These are phyloP conservation scores for Pythium dissimile DNA, from an alignment of 352 stramenopile genomes.

Conservation along the genomic window DNA sequence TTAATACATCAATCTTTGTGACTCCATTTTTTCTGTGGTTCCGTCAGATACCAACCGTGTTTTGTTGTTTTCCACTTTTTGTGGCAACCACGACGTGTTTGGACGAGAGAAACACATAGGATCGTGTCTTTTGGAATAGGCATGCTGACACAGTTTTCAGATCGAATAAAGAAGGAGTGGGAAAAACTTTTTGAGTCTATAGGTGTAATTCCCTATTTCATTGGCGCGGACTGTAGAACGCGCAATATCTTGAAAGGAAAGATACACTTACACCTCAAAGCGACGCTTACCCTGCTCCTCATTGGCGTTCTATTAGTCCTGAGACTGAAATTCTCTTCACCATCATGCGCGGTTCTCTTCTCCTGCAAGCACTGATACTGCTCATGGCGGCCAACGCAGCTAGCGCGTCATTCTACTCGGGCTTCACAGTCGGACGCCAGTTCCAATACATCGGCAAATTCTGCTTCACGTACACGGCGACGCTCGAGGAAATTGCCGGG, in stretches of 20 bases:
- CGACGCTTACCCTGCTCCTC: background rate
- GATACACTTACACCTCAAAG: background rate
- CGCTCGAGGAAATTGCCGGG: slow-evolving; percentile 52
- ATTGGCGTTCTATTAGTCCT: background rate
- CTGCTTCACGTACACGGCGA: slow-evolving; percentile 68
- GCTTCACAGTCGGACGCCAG: slow-evolving; percentile 62
- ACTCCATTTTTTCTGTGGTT: too few relatives aligned
- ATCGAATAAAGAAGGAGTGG: too few relatives aligned
- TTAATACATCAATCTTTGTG: too few relatives aligned
- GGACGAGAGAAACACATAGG: too few relatives aligned
- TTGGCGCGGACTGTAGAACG: too few relatives aligned
- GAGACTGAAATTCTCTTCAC: too few relatives aligned
- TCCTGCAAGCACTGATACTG: slow-evolving; percentile 7
- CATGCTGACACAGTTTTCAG: too few relatives aligned
- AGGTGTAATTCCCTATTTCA: background rate
- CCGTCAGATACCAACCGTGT: too few relatives aligned
- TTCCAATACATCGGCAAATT: slow-evolving; percentile 84
- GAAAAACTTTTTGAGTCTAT: too few relatives aligned
- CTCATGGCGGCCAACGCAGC: background rate
- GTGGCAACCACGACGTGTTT: too few relatives aligned
- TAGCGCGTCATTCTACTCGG: slow-evolving; percentile 43
- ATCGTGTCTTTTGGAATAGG: too few relatives aligned
- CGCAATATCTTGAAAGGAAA: slow-evolving; percentile 24
- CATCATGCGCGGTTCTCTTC: background rate
- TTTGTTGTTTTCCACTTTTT: too few relatives aligned